Conservation (phyloP, 768 basidiomycete species). For the Termitomyces sp. region DNA sequence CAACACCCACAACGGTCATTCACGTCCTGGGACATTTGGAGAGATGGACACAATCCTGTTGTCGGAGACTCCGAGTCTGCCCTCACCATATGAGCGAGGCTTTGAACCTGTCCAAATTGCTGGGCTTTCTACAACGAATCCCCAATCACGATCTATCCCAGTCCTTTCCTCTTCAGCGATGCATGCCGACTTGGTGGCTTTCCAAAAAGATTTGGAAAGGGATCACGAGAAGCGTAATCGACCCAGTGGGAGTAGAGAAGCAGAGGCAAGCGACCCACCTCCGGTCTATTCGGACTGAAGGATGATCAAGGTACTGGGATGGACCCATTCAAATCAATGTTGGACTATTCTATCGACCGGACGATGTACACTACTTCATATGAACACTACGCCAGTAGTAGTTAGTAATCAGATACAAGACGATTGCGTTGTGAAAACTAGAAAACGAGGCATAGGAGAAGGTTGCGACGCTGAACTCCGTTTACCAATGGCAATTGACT, state of each 20-base stretch:
- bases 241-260: conserved; percentile 6
- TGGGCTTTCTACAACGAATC: neutral
- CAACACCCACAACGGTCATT: neutral
- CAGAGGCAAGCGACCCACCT: conserved; percentile 9
- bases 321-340: neutral
- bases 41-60: neutral
- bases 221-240: conserved; percentile 12
- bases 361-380: neutral
- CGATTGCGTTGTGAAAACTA: neutral
- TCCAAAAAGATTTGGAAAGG: conserved; percentile 1
- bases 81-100: neutral
- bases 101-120: neutral
- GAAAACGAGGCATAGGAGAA: neutral
- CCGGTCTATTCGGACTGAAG: neutral
- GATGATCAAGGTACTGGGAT: neutral
- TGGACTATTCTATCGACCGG: neutral
- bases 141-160: neutral
- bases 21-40: neutral
- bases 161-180: neutral
- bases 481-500: neutral
- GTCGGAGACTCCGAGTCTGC: neutral
- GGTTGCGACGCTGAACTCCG: conserved; percentile 4
- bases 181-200: neutral
- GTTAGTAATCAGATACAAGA: conserved; percentile 3
- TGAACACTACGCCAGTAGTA: neutral